A percentile compares a stretch with the other conserved stretches of the same genome.
These are phyloP conservation scores for Cucumis cinereus DNA, from an alignment of 306 rosid genomes.

Conservation along the genomic window DNA sequence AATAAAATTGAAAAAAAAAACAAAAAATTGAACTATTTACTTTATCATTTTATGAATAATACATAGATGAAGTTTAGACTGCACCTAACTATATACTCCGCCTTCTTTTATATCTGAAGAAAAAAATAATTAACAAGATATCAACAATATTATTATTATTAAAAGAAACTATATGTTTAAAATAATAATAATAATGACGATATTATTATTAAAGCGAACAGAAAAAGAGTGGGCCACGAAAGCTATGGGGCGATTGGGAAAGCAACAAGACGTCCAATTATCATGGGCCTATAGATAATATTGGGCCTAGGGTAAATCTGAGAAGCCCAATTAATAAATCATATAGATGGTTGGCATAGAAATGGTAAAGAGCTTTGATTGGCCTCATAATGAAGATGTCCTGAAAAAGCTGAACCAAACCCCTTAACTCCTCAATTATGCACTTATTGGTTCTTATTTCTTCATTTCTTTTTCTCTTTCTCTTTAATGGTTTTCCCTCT, in stretches of 20 bases:
- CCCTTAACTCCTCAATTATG: not conserved
- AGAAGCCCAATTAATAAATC: not conserved
- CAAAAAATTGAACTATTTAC: too few species aligned
- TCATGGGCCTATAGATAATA: not conserved
- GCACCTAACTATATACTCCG: too few species aligned
- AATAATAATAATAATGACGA: too few species aligned
- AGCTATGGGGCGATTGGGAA: not conserved
- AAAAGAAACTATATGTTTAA: too few species aligned
- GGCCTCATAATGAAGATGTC: not conserved
- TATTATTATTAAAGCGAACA: too few species aligned
- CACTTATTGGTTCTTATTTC: not conserved
- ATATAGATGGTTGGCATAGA: not conserved
- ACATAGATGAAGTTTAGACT: too few species aligned
- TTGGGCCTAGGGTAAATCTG: not conserved
- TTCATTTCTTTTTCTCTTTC: not conserved
- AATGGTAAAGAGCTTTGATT: not conserved
- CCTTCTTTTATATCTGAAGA: too few species aligned
- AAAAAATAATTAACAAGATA: too few species aligned
- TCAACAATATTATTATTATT: too few species aligned
- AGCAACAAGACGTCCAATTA: not conserved
- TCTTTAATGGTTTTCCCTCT: not conserved
- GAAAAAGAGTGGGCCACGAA: not conserved
- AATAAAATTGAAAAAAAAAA: too few species aligned
- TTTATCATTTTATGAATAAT: too few species aligned
- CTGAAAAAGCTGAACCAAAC: conserved; percentile 7